Evolutionary conservation across 495 filamentous ascomycete genomes (phyloP), one percentile per base, ranked within the genome.

Genomic region (Xylona heveae): DNA sequence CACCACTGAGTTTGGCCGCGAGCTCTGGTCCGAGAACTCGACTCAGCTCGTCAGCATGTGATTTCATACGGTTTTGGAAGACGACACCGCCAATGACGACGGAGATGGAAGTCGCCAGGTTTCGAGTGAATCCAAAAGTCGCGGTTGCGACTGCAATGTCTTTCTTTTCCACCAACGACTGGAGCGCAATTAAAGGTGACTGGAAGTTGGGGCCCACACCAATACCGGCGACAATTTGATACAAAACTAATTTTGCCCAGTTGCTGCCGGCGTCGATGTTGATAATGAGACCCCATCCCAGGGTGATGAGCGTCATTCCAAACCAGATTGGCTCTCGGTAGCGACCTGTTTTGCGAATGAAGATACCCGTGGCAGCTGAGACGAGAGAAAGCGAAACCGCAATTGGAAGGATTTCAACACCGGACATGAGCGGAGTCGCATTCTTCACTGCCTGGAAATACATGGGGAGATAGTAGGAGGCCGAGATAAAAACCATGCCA

Each of bases 61-160:
- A 30, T 16, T 39, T 21, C 52, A 63, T 59, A 24, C 39, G 47
- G 42, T 78, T 78, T 46, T 75, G 66, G 52, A 90, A 90, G 19
- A 92, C 68, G 2, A 83, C 77, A 9, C 76, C 67, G 10, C 82
- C 82, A 16, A 88, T 63, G 14, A 83, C 78, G 17, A 88, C 67
- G 5, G 70, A 72, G 15, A 76, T 63, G 8, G 74, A 59, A 0
- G 71, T 78, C 1, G 68, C 70, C 4, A 92, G 53, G 40, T 77
- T 73, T 3, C 80, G 66, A 21, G 78, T 56, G 46, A 85, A 84
- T 1, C 66, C 61, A 33, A 81, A 74, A 0, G 78, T 80, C 0
- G 70, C 68, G 0, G 78, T 88, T 2, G 78, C 82, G 0, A 74
- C 68, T 0, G 73, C 82, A 10, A 76, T 75, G 30, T 90, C 78